These are phyloP conservation scores for Aureobasidium subglaciale DNA, from an alignment of 2,329 filamentous ascomycete genomes.

Conservation along the genomic window DNA sequence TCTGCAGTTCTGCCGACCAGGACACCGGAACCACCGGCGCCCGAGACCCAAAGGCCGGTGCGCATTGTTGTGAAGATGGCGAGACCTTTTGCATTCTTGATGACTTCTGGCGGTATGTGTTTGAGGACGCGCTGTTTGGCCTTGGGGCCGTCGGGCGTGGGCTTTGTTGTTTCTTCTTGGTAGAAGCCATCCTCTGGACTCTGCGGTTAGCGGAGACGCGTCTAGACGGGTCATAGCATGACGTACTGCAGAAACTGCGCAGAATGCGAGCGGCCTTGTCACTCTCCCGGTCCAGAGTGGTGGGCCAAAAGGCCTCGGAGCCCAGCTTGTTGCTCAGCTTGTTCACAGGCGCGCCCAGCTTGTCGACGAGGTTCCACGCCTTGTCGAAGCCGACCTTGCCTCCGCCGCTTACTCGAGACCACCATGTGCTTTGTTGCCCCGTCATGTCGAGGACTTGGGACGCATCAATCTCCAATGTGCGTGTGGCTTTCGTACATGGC, in stretches of 20 bases:
- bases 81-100: slow-evolving; percentile 81
- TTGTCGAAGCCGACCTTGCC: slow-evolving; percentile 67
- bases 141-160: slow-evolving; percentile 43
- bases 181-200: slow-evolving; percentile 60
- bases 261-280: slow-evolving; percentile 87
- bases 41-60: slow-evolving; percentile 83
- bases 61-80: slow-evolving; percentile 96
- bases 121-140: slow-evolving; percentile 61
- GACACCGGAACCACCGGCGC: slow-evolving; percentile 82
- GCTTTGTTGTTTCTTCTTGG: slow-evolving; percentile 44
- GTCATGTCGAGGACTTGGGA: not conserved
- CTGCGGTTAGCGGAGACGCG: slow-evolving; percentile 19
- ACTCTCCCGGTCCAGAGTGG: slow-evolving; percentile 77
- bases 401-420: slow-evolving; percentile 20
- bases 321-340: slow-evolving; percentile 74
- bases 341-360: slow-evolving; percentile 65
- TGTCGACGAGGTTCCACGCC: slow-evolving; percentile 60
- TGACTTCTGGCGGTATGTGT: slow-evolving; percentile 74
- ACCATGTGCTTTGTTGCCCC: slow-evolving; percentile 12
- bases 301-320: slow-evolving; percentile 77
- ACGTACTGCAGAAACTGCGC: slow-evolving; percentile 80
- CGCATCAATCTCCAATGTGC: not conserved
- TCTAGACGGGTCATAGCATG: slow-evolving; percentile 19
- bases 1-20: slow-evolving; percentile 77
- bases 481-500: not conserved